These are phyloP conservation scores for Crotalaria pallida DNA, from an alignment of 306 rosid genomes.

Conservation along the genomic window DNA sequence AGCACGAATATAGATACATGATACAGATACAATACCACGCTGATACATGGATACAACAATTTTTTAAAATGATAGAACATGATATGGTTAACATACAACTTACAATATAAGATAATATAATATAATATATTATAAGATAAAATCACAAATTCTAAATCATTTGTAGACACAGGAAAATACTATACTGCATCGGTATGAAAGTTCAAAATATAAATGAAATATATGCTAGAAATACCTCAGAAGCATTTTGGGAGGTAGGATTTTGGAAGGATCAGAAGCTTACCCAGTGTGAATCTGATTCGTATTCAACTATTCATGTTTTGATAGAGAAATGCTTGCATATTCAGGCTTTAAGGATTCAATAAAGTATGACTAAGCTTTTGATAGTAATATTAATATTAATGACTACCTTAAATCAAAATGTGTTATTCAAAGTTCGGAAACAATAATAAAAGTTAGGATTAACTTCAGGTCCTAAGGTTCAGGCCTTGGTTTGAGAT, in stretches of 20 bases:
- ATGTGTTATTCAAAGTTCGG: background rate
- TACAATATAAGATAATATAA: too few species aligned
- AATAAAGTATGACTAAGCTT: background rate
- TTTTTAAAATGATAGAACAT: too few species aligned
- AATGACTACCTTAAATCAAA: background rate
- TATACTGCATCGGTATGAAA: too few species aligned
- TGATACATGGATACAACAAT: too few species aligned
- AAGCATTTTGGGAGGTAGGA: background rate
- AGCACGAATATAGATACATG: background rate
- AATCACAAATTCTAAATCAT: too few species aligned
- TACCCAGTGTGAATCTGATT: background rate
- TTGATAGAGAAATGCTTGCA: background rate
- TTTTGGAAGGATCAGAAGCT: background rate
- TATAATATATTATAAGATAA: too few species aligned
- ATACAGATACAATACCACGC: background rate
- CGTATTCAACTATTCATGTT: background rate
- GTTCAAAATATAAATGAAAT: too few species aligned
- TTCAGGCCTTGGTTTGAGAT: background rate
- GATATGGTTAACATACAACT: too few species aligned
- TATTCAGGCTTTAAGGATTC: background rate
- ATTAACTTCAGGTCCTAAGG: background rate
- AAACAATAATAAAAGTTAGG: background rate
- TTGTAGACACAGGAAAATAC: too few species aligned
- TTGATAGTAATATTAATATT: background rate
- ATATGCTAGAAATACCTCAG: too few species aligned